Conservation (phyloP, 176 grass and related monocot species). For the Chrysopogon serrulatus region DNA sequence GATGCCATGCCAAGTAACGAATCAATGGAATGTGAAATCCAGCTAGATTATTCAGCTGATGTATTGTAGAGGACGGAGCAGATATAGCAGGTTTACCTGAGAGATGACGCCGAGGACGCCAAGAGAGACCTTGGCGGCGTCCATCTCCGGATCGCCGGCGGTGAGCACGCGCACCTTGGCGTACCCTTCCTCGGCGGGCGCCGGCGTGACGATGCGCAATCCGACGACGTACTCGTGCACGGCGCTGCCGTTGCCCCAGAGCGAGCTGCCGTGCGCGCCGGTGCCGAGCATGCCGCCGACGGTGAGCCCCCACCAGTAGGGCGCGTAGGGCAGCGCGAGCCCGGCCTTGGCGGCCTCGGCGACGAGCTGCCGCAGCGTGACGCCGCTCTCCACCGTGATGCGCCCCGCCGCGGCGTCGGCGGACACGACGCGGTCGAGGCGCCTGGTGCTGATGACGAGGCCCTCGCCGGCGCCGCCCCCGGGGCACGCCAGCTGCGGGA, state of each 20-base stretch:
- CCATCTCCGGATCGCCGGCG: slow-evolving; percentile 39
- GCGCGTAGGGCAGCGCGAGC: slow-evolving; percentile 55
- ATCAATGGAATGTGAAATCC: background rate
- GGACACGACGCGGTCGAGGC: slow-evolving; percentile 37
- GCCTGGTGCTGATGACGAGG: slow-evolving; percentile 47
- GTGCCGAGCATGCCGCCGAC: slow-evolving; percentile 71
- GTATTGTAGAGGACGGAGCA: background rate
- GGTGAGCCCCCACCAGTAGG: slow-evolving; percentile 78
- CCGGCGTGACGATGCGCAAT: slow-evolving; percentile 63
- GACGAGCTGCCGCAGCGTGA: slow-evolving; percentile 37
- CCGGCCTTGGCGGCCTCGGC: slow-evolving; percentile 31
- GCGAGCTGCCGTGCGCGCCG: slow-evolving; percentile 81
- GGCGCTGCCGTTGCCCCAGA: slow-evolving; percentile 65
- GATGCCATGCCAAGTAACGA: background rate
- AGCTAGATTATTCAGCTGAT: background rate
- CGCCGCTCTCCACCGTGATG: slow-evolving; percentile 59
- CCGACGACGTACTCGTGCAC: slow-evolving; percentile 83
- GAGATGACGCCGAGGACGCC: slow-evolving; percentile 78
- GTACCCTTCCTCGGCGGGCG: slow-evolving; percentile 35
- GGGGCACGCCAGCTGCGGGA: slow-evolving; percentile 62
- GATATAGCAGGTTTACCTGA: slow-evolving; percentile 37
- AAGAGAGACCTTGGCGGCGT: slow-evolving; percentile 79
- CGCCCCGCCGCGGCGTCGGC: background rate
- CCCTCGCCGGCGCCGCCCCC: slow-evolving; percentile 31
- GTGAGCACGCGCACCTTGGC: slow-evolving; percentile 45